Conservation (phyloP, 345 rosid genomes). For the Camelina hispida region DNA sequence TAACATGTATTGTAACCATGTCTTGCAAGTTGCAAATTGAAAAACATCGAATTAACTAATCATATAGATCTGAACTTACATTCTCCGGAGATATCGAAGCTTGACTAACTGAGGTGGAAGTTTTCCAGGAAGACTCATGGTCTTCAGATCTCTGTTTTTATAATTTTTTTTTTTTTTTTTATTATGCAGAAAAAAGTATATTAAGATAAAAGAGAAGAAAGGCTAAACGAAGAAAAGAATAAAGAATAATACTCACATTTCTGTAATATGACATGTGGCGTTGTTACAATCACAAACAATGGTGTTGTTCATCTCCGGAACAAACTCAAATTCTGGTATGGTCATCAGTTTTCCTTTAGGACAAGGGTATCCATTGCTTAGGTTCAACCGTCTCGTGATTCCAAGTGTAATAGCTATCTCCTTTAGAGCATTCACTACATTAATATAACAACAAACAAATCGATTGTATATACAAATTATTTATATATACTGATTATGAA, state of each 20-base stretch:
- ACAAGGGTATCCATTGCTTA: constrained; percentile 23
- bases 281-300: neutral
- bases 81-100: neutral
- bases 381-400: constrained; percentile 1
- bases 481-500: neutral
- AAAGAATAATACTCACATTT: constrained; percentile 15
- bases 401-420: constrained; percentile 32
- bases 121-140: constrained; percentile 13
- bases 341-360: neutral
- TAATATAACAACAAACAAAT: neutral
- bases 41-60: neutral
- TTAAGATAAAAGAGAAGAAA: neutral
- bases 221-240: neutral
- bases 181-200: neutral
- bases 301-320: neutral
- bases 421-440: constrained; percentile 22
- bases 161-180: too few relatives aligned
- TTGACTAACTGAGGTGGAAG: constrained; percentile 28
- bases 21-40: neutral
- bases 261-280: constrained; percentile 28
- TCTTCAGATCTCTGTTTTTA: neutral
- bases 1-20: too few relatives aligned
- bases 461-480: neutral
- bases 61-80: neutral
- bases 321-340: neutral